A percentile compares a stretch with the other conserved stretches of the same genome.
phyloP scores from a whole-genome alignment of 2,329 filamentous ascomycete genomes.

The Xylariaceae sp. region DNA sequence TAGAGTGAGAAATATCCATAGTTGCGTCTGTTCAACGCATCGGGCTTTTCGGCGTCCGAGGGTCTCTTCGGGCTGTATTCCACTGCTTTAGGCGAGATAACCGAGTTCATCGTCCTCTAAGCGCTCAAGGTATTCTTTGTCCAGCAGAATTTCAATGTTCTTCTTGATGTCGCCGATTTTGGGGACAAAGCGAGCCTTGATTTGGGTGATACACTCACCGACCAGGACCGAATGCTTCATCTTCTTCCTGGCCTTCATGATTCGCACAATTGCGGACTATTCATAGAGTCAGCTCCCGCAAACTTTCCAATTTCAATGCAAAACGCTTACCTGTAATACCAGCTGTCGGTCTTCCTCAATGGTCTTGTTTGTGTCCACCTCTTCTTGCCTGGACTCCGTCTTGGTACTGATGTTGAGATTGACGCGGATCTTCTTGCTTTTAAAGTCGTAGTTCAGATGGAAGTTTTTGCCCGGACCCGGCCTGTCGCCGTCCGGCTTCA shows the following conservation, averaged over 20 bases:
- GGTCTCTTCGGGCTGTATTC: neutral
- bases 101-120: constrained; percentile 91
- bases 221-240: constrained; percentile 97
- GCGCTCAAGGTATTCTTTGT: constrained; percentile 98
- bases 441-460: constrained; percentile 87
- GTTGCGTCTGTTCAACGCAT: constrained; percentile 3
- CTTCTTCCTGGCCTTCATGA: constrained; percentile 99
- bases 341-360: constrained; percentile 98
- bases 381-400: constrained; percentile 92
- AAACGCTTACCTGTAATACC: constrained; percentile 71
- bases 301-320: neutral
- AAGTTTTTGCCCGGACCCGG: constrained; percentile 74
- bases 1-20: neutral
- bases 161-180: constrained; percentile 98
- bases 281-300: constrained; percentile 12
- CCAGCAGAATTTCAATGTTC: constrained; percentile 95
- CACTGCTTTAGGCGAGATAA: constrained; percentile 70
- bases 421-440: constrained; percentile 96
- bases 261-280: constrained; percentile 94
- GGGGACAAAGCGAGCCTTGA: constrained; percentile 85
- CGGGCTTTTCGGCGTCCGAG: neutral
- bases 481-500: constrained; percentile 68
- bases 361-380: constrained; percentile 97
- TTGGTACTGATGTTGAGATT: constrained; percentile 95
- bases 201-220: constrained; percentile 91